These are phyloP conservation scores for Aspergillus hortae DNA, from an alignment of 2,329 filamentous ascomycete genomes.

Conservation along the genomic window DNA sequence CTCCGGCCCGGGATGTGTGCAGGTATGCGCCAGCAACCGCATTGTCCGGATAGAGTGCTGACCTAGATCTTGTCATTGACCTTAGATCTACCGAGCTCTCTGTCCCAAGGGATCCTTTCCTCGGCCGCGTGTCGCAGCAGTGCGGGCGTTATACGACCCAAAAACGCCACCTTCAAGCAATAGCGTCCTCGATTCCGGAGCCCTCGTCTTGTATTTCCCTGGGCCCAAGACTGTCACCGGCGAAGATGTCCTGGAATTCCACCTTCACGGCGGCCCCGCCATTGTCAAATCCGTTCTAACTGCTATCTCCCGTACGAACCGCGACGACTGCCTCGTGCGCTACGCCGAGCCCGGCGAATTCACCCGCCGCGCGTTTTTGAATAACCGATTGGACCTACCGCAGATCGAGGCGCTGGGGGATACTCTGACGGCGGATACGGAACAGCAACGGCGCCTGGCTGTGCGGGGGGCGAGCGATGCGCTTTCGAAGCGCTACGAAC, in stretches of 20 bases:
- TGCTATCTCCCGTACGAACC: constrained; percentile 59
- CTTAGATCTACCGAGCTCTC: constrained; percentile 61
- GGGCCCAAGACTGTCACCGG: constrained; percentile 80
- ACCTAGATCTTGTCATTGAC: neutral
- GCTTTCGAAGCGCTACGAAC: constrained; percentile 73
- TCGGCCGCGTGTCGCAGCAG: constrained; percentile 61
- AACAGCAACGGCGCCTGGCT: constrained; percentile 85
- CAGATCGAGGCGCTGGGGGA: constrained; percentile 69
- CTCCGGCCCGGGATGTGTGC: constrained; percentile 71
- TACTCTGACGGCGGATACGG: constrained; percentile 67
- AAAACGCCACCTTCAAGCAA: constrained; percentile 30
- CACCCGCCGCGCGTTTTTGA: constrained; percentile 85
- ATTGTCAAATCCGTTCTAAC: constrained; percentile 81
- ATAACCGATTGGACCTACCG: constrained; percentile 77
- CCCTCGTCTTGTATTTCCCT: constrained; percentile 80
- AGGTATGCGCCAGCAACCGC: constrained; percentile 46
- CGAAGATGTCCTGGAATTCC: constrained; percentile 86
- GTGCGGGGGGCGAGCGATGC: constrained; percentile 70
- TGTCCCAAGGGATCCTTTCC: constrained; percentile 56
- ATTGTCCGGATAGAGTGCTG: neutral
- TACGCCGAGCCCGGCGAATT: constrained; percentile 96
- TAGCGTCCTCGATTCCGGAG: constrained; percentile 67
- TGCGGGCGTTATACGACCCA: constrained; percentile 71
- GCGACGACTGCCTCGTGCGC: constrained; percentile 51
- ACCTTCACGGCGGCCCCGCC: constrained; percentile 88